These are phyloP conservation scores for Leucogyrophana mollusca DNA, from an alignment of 768 basidiomycete species.

Conservation along the genomic window DNA sequence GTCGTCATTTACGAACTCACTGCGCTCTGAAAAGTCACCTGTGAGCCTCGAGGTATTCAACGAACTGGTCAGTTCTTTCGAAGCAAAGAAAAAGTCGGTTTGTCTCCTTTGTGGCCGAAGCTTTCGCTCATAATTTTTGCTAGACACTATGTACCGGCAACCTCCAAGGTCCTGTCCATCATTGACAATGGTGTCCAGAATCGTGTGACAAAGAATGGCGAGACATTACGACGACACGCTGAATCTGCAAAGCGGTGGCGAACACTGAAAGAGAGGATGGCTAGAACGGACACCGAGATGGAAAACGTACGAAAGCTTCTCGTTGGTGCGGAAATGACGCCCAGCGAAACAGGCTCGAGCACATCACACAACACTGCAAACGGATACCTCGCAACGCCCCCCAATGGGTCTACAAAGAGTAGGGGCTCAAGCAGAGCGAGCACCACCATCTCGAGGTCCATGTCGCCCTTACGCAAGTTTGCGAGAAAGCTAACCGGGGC, in stretches of 20 bases:
- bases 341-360: constrained; percentile 72
- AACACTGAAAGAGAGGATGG: constrained; percentile 74
- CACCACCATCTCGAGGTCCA: constrained; percentile 65
- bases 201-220: constrained; percentile 94
- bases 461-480: constrained; percentile 79
- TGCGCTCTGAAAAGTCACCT: constrained; percentile 49
- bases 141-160: constrained; percentile 94
- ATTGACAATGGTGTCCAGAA: constrained; percentile 94
- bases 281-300: constrained; percentile 82
- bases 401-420: constrained; percentile 38
- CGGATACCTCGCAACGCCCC: constrained; percentile 66
- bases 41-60: constrained; percentile 63
- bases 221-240: constrained; percentile 85
- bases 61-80: constrained; percentile 70
- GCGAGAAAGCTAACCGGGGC: constrained; percentile 66
- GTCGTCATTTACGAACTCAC: constrained; percentile 43
- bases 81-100: constrained; percentile 83
- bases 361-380: constrained; percentile 52
- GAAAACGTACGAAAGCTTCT: constrained; percentile 63
- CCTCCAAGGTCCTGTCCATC: constrained; percentile 87
- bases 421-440: constrained; percentile 42
- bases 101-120: constrained; percentile 6
- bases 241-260: constrained; percentile 89
- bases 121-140: constrained; percentile 12
- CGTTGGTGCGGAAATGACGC: constrained; percentile 44